phyloP scores from a whole-genome alignment of 2,329 filamentous ascomycete genomes.

The Aspergillus udagawae region DNA sequence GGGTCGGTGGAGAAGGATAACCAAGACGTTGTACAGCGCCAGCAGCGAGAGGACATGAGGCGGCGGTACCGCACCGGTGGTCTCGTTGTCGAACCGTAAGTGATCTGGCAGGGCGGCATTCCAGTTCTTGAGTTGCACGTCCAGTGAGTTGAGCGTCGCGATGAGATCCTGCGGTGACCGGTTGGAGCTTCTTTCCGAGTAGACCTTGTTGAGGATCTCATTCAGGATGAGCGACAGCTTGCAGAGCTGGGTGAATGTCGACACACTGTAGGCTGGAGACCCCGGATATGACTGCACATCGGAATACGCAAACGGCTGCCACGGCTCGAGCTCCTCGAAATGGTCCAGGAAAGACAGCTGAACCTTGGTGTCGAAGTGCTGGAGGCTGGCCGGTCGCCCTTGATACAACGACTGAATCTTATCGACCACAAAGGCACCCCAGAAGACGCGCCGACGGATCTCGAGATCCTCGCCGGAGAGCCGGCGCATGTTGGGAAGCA shows the following conservation, averaged over 20 bases:
- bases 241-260: conserved; percentile 34
- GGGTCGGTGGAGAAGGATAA: conserved; percentile 53
- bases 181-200: conserved; percentile 42
- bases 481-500: conserved; percentile 13
- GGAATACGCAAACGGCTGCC: conserved; percentile 44
- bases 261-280: conserved; percentile 31
- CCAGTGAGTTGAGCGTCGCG: conserved; percentile 34
- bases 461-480: conserved; percentile 26
- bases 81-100: conserved; percentile 36
- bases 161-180: conserved; percentile 30
- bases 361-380: conserved; percentile 45
- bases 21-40: conserved; percentile 49
- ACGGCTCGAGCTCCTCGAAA: conserved; percentile 53
- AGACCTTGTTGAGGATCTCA: conserved; percentile 44
- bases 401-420: conserved; percentile 56
- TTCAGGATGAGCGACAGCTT: conserved; percentile 48
- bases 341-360: conserved; percentile 36
- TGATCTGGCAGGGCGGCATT: conserved; percentile 39
- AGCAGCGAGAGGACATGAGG: conserved; percentile 45
- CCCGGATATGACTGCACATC: conserved; percentile 28
- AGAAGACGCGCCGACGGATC: conserved; percentile 30
- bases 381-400: conserved; percentile 46
- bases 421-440: conserved; percentile 38
- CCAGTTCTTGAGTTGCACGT: conserved; percentile 44
- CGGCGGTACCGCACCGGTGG: conserved; percentile 32